Evolutionary conservation across 1,284 basidiomycete genomes (phyloP).

Genomic region (Anthracocystis setariae): DNA sequence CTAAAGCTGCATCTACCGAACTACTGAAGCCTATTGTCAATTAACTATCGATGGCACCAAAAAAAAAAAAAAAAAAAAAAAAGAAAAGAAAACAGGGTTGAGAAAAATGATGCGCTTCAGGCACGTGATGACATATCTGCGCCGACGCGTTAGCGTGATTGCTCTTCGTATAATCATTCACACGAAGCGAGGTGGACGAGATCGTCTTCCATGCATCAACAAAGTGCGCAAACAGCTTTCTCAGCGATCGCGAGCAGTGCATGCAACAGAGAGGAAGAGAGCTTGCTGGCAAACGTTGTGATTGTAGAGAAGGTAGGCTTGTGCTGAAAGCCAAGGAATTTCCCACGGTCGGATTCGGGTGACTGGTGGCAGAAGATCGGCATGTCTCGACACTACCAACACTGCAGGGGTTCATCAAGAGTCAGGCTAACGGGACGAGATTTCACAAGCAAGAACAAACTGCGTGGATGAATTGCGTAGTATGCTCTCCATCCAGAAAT

Average conservation of each 20-base stretch:
- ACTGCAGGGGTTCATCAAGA: too few relatives aligned
- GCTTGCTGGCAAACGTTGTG: constrained; percentile 20
- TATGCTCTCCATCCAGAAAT: too few relatives aligned
- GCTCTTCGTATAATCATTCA: not conserved
- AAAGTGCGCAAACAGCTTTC: too few relatives aligned
- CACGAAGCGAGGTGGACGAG: not conserved
- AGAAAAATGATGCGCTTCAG: not conserved
- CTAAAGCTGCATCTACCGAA: too few relatives aligned
- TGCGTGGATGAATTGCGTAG: not conserved
- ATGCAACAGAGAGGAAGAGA: not conserved
- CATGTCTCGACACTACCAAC: not conserved
- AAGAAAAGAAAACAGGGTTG: too few relatives aligned
- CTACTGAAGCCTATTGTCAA: too few relatives aligned
- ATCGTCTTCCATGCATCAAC: not conserved
- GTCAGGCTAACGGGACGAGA: too few relatives aligned
- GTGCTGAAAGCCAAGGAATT: not conserved
- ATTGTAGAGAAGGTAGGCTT: constrained; percentile 14
- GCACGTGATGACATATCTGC: constrained; percentile 29
- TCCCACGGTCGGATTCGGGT: constrained; percentile 27
- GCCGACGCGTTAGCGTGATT: constrained; percentile 19
- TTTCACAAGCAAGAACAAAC: not conserved
- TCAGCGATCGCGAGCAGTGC: too few relatives aligned
- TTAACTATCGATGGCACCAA: too few relatives aligned
- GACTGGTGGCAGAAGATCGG: constrained; percentile 1
- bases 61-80: too few relatives aligned